Evolutionary conservation across 116 monocot species (phyloP).

Genomic region (Posidonia oceanica): DNA sequence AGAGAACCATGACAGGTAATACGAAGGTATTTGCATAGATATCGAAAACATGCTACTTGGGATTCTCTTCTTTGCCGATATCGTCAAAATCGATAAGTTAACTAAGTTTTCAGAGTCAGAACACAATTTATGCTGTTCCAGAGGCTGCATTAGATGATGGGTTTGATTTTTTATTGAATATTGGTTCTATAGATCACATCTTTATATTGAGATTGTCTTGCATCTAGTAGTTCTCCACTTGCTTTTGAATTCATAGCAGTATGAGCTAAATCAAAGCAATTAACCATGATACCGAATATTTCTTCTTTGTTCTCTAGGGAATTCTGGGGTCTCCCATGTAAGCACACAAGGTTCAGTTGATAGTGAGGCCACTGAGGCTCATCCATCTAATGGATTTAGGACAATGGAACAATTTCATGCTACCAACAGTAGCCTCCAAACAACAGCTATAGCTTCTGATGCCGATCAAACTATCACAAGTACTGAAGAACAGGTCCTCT

Average conservation of each 20-base stretch:
- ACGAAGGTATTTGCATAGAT: background rate
- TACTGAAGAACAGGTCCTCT: constrained; percentile 7
- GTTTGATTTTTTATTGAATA: background rate
- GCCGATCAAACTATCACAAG: constrained; percentile 10
- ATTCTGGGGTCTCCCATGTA: constrained; percentile 8
- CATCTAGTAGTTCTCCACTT: too few species aligned
- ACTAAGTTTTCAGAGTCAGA: too few species aligned
- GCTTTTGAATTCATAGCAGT: background rate
- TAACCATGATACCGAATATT: too few species aligned
- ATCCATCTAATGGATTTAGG: background rate
- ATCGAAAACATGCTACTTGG: too few species aligned
- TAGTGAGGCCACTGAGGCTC: constrained; percentile 8
- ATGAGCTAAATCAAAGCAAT: background rate
- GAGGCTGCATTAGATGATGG: background rate
- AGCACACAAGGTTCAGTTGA: constrained; percentile 4
- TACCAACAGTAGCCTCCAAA: constrained; percentile 1
- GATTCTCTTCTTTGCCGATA: too few species aligned
- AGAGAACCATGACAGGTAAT: background rate
- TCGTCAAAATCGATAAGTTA: too few species aligned
- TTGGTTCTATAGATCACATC: background rate
- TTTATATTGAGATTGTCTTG: background rate
- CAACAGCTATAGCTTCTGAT: constrained; percentile 5
- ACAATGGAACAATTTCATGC: background rate
- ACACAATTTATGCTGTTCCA: too few species aligned
- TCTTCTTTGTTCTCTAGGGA: constrained; percentile 9